phyloP scores from a whole-genome alignment of 1,139 yeast genomes.

The Schizosaccharomyces versatilis region DNA sequence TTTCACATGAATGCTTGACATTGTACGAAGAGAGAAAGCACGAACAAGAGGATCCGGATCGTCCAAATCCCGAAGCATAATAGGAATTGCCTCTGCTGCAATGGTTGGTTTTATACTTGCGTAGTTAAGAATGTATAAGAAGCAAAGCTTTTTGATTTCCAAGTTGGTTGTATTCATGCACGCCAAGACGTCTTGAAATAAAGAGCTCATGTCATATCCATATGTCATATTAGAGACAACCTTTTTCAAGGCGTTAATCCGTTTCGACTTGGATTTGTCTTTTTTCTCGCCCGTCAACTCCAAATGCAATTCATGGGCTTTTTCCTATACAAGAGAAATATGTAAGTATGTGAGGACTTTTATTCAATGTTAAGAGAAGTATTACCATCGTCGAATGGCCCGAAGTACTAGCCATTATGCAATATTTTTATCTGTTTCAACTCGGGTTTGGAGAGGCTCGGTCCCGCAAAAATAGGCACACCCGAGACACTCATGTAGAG shows the following conservation, averaged over 20 bases:
- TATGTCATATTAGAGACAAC: slow-evolving; percentile 65
- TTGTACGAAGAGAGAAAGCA: slow-evolving; percentile 40
- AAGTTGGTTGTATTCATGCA: slow-evolving; percentile 43
- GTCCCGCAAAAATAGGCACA: background rate
- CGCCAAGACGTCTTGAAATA: slow-evolving; percentile 45
- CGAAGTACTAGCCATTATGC: background rate
- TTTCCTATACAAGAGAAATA: slow-evolving; percentile 15
- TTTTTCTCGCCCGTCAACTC: slow-evolving; percentile 36
- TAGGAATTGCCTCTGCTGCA: slow-evolving; percentile 35
- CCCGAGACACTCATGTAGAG: background rate
- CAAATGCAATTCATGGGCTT: slow-evolving; percentile 33
- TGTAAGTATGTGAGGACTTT: background rate
- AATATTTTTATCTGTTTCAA: background rate
- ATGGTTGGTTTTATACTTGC: slow-evolving; percentile 19
- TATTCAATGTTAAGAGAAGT: background rate
- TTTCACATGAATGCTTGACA: slow-evolving; percentile 35
- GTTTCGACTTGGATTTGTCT: slow-evolving; percentile 25
- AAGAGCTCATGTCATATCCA: slow-evolving; percentile 53
- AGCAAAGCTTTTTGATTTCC: slow-evolving; percentile 45
- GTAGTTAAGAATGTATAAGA: slow-evolving; percentile 34
- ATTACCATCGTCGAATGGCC: background rate
- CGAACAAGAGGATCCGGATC: slow-evolving; percentile 25
- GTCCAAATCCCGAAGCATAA: slow-evolving; percentile 29
- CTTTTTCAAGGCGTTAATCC: slow-evolving; percentile 47
- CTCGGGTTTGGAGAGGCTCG: background rate